Base-by-base conservation (phyloP, 208 protist species). In the Herpetomonas samuelpessoai region DNA sequence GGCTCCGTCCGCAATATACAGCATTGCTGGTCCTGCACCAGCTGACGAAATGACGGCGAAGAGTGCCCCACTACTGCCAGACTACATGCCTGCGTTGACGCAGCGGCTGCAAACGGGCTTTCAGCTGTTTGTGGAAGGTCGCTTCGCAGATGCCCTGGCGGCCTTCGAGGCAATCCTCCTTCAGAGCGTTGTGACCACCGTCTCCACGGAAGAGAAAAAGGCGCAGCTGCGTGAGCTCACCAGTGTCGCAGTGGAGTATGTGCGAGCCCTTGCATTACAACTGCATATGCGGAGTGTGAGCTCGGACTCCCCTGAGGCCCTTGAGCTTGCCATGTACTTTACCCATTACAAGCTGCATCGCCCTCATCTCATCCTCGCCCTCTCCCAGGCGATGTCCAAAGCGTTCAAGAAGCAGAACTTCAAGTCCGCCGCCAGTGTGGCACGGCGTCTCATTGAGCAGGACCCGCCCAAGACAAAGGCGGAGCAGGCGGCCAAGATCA, bases 291-390 rank as follows among this genome's bases (percentile, higher is more conserved):
- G 83, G 45, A 84, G 76, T 24, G 28, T 86, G n/a, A 76, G 77
- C 22, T 63, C 70, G 6, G 60, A 70, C 51, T 78, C 70, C 2
- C 55, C 52, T 18, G 72, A 92, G 47, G 65, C 79, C 19, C 73
- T 88, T 7, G 96, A 98, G 76, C 74, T 99, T n/a, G 90, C 98
- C 0, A 85, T 98, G 28, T 99, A 99, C 71, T 98, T 99, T 62
- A 99, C 98, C 24, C 92, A 99, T 86, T 98, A 95, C 66, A 91
- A 98, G 30, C 76, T 99, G 16, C 83, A 97, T 60, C 71, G 86
- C 6, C 56, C 76, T 2, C 98, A 99, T 71, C 61, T 98, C 28
- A 86, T 81, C 9, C 76, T 99, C 21, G 71, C 77, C 29, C 76
- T 99, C 2, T 80, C 94, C 12, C 93, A 97, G 30, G 97, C 97